Conservation (phyloP, 768 basidiomycete genomes). For the Hortiboletus campestris region DNA sequence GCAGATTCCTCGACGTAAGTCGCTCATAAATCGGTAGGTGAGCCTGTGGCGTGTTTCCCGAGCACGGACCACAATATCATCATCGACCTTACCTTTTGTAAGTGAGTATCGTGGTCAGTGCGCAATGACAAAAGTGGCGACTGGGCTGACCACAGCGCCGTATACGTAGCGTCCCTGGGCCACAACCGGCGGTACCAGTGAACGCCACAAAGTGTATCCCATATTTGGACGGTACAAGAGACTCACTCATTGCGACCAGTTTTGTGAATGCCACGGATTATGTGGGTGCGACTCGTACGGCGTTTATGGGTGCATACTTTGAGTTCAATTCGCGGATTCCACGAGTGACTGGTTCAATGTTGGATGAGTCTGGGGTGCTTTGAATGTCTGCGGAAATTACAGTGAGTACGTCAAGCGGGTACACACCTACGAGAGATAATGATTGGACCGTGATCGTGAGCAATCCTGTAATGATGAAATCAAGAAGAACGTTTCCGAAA, state of each 20-base stretch:
- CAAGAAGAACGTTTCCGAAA: no score
- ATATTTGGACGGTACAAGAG: neutral
- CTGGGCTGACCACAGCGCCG: neutral
- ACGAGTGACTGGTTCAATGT: neutral
- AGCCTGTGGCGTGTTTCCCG: constrained; percentile 60
- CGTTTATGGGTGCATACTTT: constrained; percentile 3
- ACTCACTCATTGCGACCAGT: neutral
- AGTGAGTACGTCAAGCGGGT: neutral
- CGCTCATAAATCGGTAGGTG: constrained; percentile 36
- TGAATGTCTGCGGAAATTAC: neutral
- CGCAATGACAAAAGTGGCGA: constrained; percentile 8
- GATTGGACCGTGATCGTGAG: no score
- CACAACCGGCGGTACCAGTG: constrained; percentile 18
- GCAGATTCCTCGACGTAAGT: neutral
- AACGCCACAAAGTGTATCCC: constrained; percentile 3
- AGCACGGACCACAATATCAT: constrained; percentile 55
- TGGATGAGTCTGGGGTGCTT: neutral
- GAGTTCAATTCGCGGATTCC: constrained; percentile 6
- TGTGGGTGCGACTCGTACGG: neutral
- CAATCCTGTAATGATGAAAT: no score
- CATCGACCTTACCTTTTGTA: constrained; percentile 13
- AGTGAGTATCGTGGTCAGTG: neutral
- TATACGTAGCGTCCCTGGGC: neutral
- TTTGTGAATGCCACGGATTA: neutral
- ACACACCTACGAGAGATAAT: no score